Base-by-base conservation (phyloP, 1,284 basidiomycete genomes). In the Ceratobasidium sp. region DNA sequence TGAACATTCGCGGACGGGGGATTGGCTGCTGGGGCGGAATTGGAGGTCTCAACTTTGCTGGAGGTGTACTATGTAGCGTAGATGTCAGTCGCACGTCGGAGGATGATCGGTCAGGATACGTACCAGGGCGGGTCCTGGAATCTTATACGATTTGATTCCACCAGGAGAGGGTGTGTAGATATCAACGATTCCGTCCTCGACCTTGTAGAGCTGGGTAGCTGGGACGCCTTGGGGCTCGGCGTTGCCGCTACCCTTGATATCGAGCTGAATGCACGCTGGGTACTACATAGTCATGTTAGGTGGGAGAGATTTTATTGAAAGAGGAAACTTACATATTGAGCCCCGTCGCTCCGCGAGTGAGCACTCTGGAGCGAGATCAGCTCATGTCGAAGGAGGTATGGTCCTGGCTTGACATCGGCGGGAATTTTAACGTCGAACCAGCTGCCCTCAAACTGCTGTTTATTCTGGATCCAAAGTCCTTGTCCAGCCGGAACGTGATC, bases 381-480 rank as follows among this genome's bases (percentile, higher is more conserved):
- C 84, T 94, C 93, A 83, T 92, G 90, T 1, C 93, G 91, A 80
- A 94, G 84, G 76, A 94, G 87, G 83, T 94, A 94, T 81, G 90
- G 86, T 1, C 93, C 93, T 0, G 91, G 82, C 0, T 88, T 86
- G 77, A 94, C 85, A 77, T 86, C 88, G n/a, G 82, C 75, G 1
- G 93, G 93, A 73, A 94, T 85, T 0, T 86, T 90, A 15, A 90
- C 85, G 12, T 18, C 23, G 84, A 87, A 55, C 87, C 87, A 12
- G 87, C 83, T 44, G 85, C 85, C 10, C 28, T 66, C 63, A 33
- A 66, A 53, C 12, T 40, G n/a, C 51, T 51, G 13, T 5, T 53
- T 53, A 39, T 76, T 76, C 58, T 76, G 73, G 53, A 51, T 51
- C 73, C 73, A 76, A 15, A 64, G 46, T 6, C 73, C 73, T 12